Base-by-base conservation (phyloP, 2,329 filamentous ascomycete species). In the Eurotiales sp. region DNA sequence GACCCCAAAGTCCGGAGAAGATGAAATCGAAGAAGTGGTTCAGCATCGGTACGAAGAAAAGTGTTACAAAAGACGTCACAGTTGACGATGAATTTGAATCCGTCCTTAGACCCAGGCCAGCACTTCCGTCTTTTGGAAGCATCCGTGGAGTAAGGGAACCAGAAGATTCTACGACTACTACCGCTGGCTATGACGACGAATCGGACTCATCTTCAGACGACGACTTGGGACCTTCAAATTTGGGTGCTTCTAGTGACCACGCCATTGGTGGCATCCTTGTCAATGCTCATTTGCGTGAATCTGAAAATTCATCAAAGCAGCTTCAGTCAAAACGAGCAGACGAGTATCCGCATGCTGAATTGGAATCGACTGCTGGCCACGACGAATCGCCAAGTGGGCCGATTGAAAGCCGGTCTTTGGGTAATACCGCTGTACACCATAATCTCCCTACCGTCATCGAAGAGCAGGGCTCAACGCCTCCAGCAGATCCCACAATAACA, bases 61-160 rank as follows among this genome's bases (percentile, higher is more conserved):
- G 61, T 14, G 44, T 53, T 12, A 40, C 58, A 3, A 52, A 61
- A 23, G 63, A 66, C 12, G 55, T 61, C 60, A 45, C 54, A 17
- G 62, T 70, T 44, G 63, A 77, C 15, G 73, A 82, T 50, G 77
- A 81, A 39, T 73, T 79, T 50, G 77, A 80, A 48, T 76, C 78
- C 43, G 69, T 78, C 27, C 77, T 83, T 68, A 79, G 78, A 61
- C 82, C 82, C 25, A 73, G 80, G 17, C 80, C 80, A 4, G 76
- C 75, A 11, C 69, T 85, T 22, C 82, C 82, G 7, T 81, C 77
- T 0, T 85, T 85, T 64, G 82, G 82, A n/a, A 84, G 82, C 61
- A 75, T 85, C 46, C 73, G 80, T 25, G 74, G 71, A n/a, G 68
- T 65, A 43, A 72, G 72, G 34, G 51, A 54, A 42, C 8, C 23